Conservation (phyloP, 352 stramenopile species). For the Phytophthora hybrid region DNA sequence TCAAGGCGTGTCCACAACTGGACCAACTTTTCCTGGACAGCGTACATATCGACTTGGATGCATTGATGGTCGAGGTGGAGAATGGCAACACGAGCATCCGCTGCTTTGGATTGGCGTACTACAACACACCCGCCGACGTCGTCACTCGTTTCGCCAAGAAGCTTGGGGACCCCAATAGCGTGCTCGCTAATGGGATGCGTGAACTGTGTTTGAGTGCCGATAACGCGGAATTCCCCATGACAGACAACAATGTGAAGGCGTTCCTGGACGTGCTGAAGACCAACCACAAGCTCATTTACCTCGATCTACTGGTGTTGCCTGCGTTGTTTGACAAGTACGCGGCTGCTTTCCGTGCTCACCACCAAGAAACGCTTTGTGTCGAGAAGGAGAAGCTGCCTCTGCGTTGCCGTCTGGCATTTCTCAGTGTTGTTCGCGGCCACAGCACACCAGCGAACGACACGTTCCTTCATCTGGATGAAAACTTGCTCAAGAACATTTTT, state of each 20-base stretch:
- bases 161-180: slow-evolving; percentile 24
- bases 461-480: slow-evolving; percentile 31
- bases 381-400: slow-evolving; percentile 43
- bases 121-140: slow-evolving; percentile 17
- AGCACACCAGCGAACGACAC: slow-evolving; percentile 13
- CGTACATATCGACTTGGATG: slow-evolving; percentile 36
- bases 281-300: slow-evolving; percentile 41
- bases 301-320: slow-evolving; percentile 35
- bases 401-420: slow-evolving; percentile 32
- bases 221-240: slow-evolving; percentile 35
- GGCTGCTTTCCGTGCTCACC: slow-evolving; percentile 23
- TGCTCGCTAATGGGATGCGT: slow-evolving; percentile 24
- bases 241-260: slow-evolving; percentile 26
- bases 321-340: slow-evolving; percentile 34
- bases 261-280: slow-evolving; percentile 34
- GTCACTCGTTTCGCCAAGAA: slow-evolving; percentile 37
- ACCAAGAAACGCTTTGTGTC: slow-evolving; percentile 36
- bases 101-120: slow-evolving; percentile 27
- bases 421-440: slow-evolving; percentile 33
- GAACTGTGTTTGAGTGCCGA: slow-evolving; percentile 40
- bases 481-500: slow-evolving; percentile 36
- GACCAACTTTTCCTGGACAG: slow-evolving; percentile 40
- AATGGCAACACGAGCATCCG: slow-evolving; percentile 21
- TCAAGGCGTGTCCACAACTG: slow-evolving; percentile 30
- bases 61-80: slow-evolving; percentile 32